Conservation (phyloP, 1,139 yeast species). For the Taphrina pruni region DNA sequence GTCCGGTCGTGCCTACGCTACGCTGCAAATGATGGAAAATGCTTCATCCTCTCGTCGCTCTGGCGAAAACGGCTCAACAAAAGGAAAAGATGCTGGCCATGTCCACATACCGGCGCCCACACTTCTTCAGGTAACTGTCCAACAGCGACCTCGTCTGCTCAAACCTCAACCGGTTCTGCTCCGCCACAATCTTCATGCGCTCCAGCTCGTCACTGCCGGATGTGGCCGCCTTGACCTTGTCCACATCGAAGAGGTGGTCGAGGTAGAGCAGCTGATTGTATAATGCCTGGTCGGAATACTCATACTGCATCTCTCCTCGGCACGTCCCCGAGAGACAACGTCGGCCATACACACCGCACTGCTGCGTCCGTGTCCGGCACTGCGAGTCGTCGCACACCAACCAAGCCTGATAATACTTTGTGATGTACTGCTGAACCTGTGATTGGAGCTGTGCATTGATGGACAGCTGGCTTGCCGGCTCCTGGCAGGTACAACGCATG, state of each 20-base stretch:
- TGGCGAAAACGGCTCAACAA: background rate
- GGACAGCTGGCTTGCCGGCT: conserved; percentile 59
- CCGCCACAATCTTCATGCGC: conserved; percentile 57
- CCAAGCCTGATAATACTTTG: conserved; percentile 85
- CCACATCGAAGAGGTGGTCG: conserved; percentile 79
- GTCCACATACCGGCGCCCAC: conserved; percentile 91
- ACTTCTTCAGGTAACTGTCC: conserved; percentile 73
- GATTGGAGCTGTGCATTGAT: conserved; percentile 76
- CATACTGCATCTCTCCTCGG: conserved; percentile 70
- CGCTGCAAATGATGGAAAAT: background rate
- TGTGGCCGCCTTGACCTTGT: conserved; percentile 63
- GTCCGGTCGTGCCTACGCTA: too few relatives aligned
- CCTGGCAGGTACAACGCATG: conserved; percentile 70
- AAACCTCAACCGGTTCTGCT: conserved; percentile 74
- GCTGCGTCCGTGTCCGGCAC: conserved; percentile 82
- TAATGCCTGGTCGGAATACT: conserved; percentile 76
- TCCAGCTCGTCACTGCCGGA: conserved; percentile 17
- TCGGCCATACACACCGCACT: conserved; percentile 85
- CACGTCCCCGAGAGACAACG: conserved; percentile 62
- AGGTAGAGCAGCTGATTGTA: conserved; percentile 80
- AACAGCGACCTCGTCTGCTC: conserved; percentile 66
- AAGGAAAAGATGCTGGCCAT: conserved; percentile 72
- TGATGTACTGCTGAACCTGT: conserved; percentile 70
- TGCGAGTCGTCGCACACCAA: conserved; percentile 80
- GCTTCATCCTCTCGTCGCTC: background rate